A percentile compares a stretch with the other conserved stretches of the same genome.
Evolutionary conservation across 73 alveolate genomes (phyloP).

Genomic region (Uronychia setigera): DNA sequence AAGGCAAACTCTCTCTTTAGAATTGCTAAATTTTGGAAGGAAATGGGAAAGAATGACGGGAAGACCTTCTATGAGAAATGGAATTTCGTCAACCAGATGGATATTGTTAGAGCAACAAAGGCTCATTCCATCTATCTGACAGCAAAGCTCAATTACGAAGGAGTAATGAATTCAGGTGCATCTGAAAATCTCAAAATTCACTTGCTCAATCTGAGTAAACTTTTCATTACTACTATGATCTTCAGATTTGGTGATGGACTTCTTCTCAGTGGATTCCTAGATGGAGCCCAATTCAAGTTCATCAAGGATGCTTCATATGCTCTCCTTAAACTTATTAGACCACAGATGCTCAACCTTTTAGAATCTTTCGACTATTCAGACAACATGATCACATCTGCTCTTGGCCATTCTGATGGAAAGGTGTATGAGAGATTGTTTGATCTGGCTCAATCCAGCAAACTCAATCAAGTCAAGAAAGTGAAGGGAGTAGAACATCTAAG

Average conservation of each 20-base stretch:
- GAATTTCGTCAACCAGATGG: neutral
- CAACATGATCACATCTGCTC: slow-evolving; percentile 10
- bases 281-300: slow-evolving; percentile 22
- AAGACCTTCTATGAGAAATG: too few species aligned
- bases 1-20: slow-evolving; percentile 40
- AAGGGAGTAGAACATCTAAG: too few species aligned
- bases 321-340: slow-evolving; percentile 30
- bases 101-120: neutral
- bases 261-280: neutral
- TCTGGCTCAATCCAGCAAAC: too few species aligned
- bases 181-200: neutral
- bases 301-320: neutral
- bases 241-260: neutral
- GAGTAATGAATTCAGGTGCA: neutral
- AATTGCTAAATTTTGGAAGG: slow-evolving; percentile 6
- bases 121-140: slow-evolving; percentile 24
- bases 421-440: slow-evolving; percentile 23
- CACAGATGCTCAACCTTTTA: slow-evolving; percentile 46
- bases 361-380: slow-evolving; percentile 59
- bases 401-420: slow-evolving; percentile 32
- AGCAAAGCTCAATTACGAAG: slow-evolving; percentile 7
- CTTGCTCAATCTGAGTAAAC: neutral
- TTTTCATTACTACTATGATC: neutral
- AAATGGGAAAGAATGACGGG: slow-evolving; percentile 24
- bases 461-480: too few species aligned